These are phyloP conservation scores for Geosmithia putterillii DNA, from an alignment of 2,329 filamentous ascomycete species.

Conservation along the genomic window DNA sequence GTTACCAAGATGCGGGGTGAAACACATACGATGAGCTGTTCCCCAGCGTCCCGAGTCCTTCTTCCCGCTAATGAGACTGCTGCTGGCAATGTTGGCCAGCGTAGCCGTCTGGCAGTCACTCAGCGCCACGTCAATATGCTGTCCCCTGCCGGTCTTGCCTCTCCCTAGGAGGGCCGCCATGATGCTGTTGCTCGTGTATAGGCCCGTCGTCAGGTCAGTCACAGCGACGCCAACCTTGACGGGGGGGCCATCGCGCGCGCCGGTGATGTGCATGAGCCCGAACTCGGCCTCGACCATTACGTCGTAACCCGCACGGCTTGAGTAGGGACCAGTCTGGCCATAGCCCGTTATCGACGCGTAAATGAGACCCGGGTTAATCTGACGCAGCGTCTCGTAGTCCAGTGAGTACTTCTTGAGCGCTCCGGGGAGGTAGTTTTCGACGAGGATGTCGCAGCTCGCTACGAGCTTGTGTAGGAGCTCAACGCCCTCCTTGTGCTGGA, in stretches of 20 bases:
- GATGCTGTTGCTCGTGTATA: conserved; percentile 91
- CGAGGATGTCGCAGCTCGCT: conserved; percentile 77
- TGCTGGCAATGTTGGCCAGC: conserved; percentile 89
- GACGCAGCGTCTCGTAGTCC: conserved; percentile 70
- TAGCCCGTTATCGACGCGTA: conserved; percentile 97
- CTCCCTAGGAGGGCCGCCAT: conserved; percentile 84
- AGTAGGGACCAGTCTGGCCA: conserved; percentile 87
- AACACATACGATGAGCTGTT: conserved; percentile 70
- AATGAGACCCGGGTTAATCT: conserved; percentile 76
- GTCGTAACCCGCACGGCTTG: conserved; percentile 82
- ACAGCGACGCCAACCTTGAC: conserved; percentile 97
- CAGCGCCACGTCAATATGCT: conserved; percentile 83
- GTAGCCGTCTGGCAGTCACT: conserved; percentile 95
- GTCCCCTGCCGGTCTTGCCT: conserved; percentile 62
- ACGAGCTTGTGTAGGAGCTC: conserved; percentile 78
- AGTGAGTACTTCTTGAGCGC: conserved; percentile 81
- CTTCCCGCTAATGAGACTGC: conserved; percentile 76
- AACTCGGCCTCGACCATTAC: conserved; percentile 99
- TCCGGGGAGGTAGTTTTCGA: conserved; percentile 93
- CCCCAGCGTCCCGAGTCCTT: conserved; percentile 88
- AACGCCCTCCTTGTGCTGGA: conserved; percentile 73
- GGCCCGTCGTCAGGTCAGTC: conserved; percentile 85
- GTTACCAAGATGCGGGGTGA: background rate
- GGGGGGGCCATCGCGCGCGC: conserved; percentile 72
- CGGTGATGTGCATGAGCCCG: conserved; percentile 97